A percentile compares a stretch with the other conserved stretches of the same genome.
Conservation (phyloP, 78 protist species). For the Andalucia godoyi region DNA sequence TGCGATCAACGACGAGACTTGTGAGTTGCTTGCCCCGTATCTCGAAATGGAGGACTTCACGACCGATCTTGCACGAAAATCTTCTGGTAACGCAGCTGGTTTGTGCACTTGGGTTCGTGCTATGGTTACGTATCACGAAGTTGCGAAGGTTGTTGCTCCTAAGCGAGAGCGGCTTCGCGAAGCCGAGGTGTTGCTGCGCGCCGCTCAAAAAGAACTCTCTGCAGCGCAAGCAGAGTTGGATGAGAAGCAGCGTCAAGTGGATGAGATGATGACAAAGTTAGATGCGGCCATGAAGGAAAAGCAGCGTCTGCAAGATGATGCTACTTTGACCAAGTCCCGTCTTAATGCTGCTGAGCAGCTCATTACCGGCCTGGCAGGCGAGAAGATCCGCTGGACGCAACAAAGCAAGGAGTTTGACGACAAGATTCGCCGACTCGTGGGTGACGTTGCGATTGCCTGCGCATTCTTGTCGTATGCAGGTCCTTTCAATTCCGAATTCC, state of each 20-base stretch:
- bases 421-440: constrained; percentile 36
- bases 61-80: constrained; percentile 36
- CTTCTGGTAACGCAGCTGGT: constrained; percentile 39
- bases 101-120: constrained; percentile 54
- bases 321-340: constrained; percentile 24
- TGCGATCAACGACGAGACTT: constrained; percentile 59
- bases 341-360: constrained; percentile 59
- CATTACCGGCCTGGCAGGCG: constrained; percentile 66
- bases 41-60: constrained; percentile 41
- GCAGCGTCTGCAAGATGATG: constrained; percentile 53
- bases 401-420: constrained; percentile 28
- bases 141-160: constrained; percentile 68
- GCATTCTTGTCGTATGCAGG: constrained; percentile 71
- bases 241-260: constrained; percentile 35
- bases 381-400: constrained; percentile 70
- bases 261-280: constrained; percentile 35
- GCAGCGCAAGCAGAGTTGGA: constrained; percentile 44
- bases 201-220: constrained; percentile 20
- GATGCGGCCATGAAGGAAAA: constrained; percentile 46
- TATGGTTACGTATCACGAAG: constrained; percentile 40
- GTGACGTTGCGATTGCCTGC: constrained; percentile 59
- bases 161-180: constrained; percentile 20
- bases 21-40: constrained; percentile 72
- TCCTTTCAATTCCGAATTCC: constrained; percentile 59
- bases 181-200: constrained; percentile 33